phyloP scores from a whole-genome alignment of 1,284 basidiomycete genomes.

The Acaromyces ingoldii region DNA sequence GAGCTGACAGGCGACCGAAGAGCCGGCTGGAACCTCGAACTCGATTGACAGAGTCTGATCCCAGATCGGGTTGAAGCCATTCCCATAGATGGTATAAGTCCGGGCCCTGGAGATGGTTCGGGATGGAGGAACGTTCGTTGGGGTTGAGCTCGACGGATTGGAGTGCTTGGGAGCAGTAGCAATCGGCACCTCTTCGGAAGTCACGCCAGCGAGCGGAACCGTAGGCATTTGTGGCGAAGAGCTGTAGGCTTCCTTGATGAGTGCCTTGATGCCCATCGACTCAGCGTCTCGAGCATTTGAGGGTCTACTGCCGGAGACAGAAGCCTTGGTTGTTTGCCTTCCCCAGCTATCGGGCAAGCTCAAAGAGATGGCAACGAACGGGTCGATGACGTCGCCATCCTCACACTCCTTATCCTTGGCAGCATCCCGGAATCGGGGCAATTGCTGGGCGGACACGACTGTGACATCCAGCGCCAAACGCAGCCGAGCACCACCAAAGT shows the following conservation, averaged over 20 bases:
- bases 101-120: neutral
- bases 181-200: too few relatives aligned
- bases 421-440: conserved; percentile 57
- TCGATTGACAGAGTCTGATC: conserved; percentile 26
- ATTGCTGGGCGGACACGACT: conserved; percentile 78
- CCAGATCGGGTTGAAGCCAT: conserved; percentile 48
- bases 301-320: too few relatives aligned
- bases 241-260: neutral
- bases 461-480: conserved; percentile 27
- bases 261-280: neutral
- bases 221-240: too few relatives aligned
- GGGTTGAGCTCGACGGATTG: too few relatives aligned
- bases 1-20: neutral
- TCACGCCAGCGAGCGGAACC: too few relatives aligned
- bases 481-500: conserved; percentile 13
- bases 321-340: conserved; percentile 22
- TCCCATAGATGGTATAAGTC: conserved; percentile 29
- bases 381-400: conserved; percentile 32
- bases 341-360: conserved; percentile 33
- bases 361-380: conserved; percentile 33
- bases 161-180: too few relatives aligned
- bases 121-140: too few relatives aligned
- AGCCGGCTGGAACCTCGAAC: conserved; percentile 37
- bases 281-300: too few relatives aligned
- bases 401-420: conserved; percentile 26